phyloP scores from a whole-genome alignment of 2,329 filamentous ascomycete genomes.

The Dothiorella sarmentorum region DNA sequence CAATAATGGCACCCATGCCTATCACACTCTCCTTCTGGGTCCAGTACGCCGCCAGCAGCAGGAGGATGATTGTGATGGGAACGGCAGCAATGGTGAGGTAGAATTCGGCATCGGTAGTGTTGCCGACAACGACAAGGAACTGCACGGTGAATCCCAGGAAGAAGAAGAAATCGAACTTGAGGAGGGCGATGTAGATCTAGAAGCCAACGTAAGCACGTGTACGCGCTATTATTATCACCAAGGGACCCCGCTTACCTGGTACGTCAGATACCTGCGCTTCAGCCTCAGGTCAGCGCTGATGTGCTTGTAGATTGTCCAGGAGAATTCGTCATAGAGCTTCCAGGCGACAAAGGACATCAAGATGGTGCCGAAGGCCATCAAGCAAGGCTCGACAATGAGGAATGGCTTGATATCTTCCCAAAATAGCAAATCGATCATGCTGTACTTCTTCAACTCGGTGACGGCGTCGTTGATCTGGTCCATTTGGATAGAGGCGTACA shows the following conservation, averaged over 20 bases:
- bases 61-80: constrained; percentile 83
- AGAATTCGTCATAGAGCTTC: constrained; percentile 98
- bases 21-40: constrained; percentile 76
- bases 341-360: constrained; percentile 75
- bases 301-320: constrained; percentile 99
- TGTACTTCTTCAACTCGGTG: constrained; percentile 44
- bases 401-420: constrained; percentile 71
- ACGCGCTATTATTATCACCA: background rate
- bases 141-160: constrained; percentile 98
- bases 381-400: constrained; percentile 77
- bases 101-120: constrained; percentile 68
- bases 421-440: constrained; percentile 52
- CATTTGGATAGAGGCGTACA: constrained; percentile 91
- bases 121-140: constrained; percentile 85
- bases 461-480: constrained; percentile 83
- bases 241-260: constrained; percentile 67
- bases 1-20: constrained; percentile 75
- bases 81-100: constrained; percentile 85
- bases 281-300: constrained; percentile 95
- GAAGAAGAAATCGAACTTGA: constrained; percentile 99
- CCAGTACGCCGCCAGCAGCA: constrained; percentile 80
- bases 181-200: constrained; percentile 92
- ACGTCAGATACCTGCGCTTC: constrained; percentile 94
- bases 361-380: constrained; percentile 74
- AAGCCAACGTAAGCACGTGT: constrained; percentile 6